These are phyloP conservation scores for Solanum medicagineum DNA, from an alignment of 257 asterid genomes.

Conservation along the genomic window DNA sequence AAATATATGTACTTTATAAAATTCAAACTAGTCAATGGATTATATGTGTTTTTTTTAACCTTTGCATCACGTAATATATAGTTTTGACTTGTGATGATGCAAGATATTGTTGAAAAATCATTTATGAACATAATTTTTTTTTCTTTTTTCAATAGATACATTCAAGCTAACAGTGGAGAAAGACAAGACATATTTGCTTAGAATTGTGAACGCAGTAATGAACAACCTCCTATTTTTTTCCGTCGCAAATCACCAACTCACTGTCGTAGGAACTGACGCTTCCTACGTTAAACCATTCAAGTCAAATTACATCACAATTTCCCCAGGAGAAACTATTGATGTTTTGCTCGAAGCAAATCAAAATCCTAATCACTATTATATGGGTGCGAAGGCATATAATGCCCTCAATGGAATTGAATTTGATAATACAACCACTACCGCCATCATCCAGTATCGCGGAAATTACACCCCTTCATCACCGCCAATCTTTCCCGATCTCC, in stretches of 20 bases:
- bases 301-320: constrained; percentile 27
- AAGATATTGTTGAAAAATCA: background rate
- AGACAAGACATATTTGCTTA: constrained; percentile 35
- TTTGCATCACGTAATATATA: background rate
- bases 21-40: background rate
- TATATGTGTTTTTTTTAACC: background rate
- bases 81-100: background rate
- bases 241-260: constrained; percentile 34
- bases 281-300: constrained; percentile 39
- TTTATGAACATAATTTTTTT: background rate
- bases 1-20: background rate
- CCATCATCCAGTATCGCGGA: constrained; percentile 23
- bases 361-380: constrained; percentile 35
- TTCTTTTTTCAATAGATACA: constrained; percentile 15
- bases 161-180: constrained; percentile 31
- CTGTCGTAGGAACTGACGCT: constrained; percentile 44
- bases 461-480: constrained; percentile 17
- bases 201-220: constrained; percentile 51
- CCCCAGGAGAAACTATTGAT: constrained; percentile 57
- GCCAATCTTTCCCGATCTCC: constrained; percentile 23
- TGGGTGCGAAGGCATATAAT: constrained; percentile 40
- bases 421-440: constrained; percentile 51
- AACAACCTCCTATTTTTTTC: constrained; percentile 39
- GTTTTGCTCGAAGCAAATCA: constrained; percentile 38
- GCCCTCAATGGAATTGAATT: background rate